A percentile compares a stretch with the other conserved stretches of the same genome.
phyloP scores from a whole-genome alignment of 2,329 filamentous ascomycete genomes.

The Albifimbria verrucaria region DNA sequence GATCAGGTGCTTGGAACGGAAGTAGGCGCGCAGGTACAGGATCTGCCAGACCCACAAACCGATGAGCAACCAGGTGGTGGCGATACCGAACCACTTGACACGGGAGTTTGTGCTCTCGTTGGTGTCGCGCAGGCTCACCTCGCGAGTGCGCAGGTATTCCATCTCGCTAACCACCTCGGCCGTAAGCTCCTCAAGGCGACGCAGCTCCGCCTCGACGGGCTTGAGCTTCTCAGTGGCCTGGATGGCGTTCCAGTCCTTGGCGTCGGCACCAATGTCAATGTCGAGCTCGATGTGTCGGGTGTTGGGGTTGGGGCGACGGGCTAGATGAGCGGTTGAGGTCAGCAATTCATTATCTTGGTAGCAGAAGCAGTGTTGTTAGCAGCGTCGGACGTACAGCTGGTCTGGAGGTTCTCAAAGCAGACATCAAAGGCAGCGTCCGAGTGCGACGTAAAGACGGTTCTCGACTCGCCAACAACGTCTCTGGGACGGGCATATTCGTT shows the following conservation, averaged over 20 bases:
- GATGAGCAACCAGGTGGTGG: conserved; percentile 87
- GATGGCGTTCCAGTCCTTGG: conserved; percentile 96
- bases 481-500: conserved; percentile 94
- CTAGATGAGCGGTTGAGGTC: conserved; percentile 13
- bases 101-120: conserved; percentile 99
- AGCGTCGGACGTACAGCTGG: conserved; percentile 56
- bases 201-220: conserved; percentile 91
- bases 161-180: conserved; percentile 88
- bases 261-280: conserved; percentile 93
- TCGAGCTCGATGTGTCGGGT: conserved; percentile 82
- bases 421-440: conserved; percentile 92
- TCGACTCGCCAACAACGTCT: conserved; percentile 87
- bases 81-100: conserved; percentile 97
- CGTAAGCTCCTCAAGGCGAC: conserved; percentile 87
- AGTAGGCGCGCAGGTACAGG: conserved; percentile 95
- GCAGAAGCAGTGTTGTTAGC: conserved; percentile 13
- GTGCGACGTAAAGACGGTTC: conserved; percentile 91
- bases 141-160: conserved; percentile 86
- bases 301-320: conserved; percentile 41
- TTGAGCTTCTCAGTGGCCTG: conserved; percentile 97
- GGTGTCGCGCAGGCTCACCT: conserved; percentile 95
- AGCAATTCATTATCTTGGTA: conserved; percentile 6
- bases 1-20: conserved; percentile 58
- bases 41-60: conserved; percentile 95
- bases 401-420: conserved; percentile 86